Evolutionary conservation across 2,329 filamentous ascomycete species (phyloP), one percentile per base, ranked within the genome.

Genomic region (Mollisia scopiformis): DNA sequence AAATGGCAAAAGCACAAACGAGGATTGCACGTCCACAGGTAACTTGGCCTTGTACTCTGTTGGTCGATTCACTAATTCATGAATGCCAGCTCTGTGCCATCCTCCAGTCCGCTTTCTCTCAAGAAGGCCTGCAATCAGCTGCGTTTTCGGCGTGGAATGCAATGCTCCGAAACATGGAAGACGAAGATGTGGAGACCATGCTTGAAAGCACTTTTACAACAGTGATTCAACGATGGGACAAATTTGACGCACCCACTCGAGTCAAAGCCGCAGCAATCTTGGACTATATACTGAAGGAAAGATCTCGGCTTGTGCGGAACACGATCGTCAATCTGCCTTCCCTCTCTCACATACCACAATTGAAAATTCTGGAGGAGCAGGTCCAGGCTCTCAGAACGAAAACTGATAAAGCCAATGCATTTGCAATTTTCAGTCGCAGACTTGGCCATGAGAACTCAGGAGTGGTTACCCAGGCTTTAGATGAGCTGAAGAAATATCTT

Each of bases 151-250:
- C 93, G 52, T 99, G 95, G 95, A 83, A 86, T 27, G 83, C 88
- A 8, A 88, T 99, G 77, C 83, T 98, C 19, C 84, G 78, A 28
- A 85, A 88, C 55, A 82, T 98, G 51, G 88, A 89, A 10, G 87
- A 88, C 59, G 89, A 93, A 25, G 93, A 97, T 70, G 82, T 97
- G 6, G 88, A 90, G 66, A 82, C 86, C 27, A 82, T 97, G 37
- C 79, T 98, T 8, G 93, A 97, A 72, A 93, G 94, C 60, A 96
- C 93, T 0, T 92, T 98, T 67, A 93, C 93, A 56, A 86, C 97
- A 41, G 87, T 98, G 52, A 88, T 90, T 25, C 88, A 89, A 67
- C 89, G 95, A 70, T 99, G 95, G 95, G 66, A 75, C 4, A 73
- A 70, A 1, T 88, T 98, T 58, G 86, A 88, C 23, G 78, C 82